A percentile compares a stretch with the other conserved stretches of the same genome.
These are phyloP conservation scores for Mortierella sp. DNA, from an alignment of 371 early-diverging fungal genomes.

Conservation along the genomic window DNA sequence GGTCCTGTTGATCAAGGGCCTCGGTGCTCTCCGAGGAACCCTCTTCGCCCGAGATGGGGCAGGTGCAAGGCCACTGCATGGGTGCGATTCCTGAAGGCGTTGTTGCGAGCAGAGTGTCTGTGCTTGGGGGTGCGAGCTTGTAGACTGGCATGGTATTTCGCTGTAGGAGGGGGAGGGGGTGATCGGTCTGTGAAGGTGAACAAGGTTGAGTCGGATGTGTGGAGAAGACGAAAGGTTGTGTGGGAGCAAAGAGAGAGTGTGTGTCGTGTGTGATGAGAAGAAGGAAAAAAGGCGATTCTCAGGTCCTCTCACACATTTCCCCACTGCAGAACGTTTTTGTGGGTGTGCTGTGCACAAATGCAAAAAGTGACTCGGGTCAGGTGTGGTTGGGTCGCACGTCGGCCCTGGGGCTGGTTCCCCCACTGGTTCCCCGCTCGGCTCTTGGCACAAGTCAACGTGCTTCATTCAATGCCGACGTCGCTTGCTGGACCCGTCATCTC, in stretches of 20 bases:
- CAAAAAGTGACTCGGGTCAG: too few species aligned
- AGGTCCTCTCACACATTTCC: too few species aligned
- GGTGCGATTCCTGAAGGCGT: neutral
- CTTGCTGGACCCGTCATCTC: constrained; percentile 18
- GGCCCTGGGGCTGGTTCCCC: neutral
- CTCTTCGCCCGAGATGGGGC: neutral
- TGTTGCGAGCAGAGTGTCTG: neutral
- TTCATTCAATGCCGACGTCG: constrained; percentile 27
- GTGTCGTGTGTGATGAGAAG: too few species aligned
- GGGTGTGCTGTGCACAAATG: too few species aligned
- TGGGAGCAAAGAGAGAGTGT: too few species aligned
- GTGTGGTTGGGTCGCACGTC: too few species aligned
- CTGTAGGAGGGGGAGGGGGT: too few species aligned
- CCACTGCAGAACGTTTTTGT: too few species aligned
- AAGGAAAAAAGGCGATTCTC: neutral
- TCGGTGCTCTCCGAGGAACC: neutral
- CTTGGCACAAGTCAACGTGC: neutral
- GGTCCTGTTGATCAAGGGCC: neutral
- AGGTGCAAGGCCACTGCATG: constrained; percentile 11
- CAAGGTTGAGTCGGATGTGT: too few species aligned
- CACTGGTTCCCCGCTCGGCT: neutral
- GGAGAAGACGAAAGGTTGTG: too few species aligned
- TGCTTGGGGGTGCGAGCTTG: neutral
- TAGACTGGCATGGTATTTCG: constrained; percentile 19
- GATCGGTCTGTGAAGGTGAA: too few species aligned